These are phyloP conservation scores for Lactarius indigo DNA, from an alignment of 768 basidiomycete genomes.

Conservation along the genomic window DNA sequence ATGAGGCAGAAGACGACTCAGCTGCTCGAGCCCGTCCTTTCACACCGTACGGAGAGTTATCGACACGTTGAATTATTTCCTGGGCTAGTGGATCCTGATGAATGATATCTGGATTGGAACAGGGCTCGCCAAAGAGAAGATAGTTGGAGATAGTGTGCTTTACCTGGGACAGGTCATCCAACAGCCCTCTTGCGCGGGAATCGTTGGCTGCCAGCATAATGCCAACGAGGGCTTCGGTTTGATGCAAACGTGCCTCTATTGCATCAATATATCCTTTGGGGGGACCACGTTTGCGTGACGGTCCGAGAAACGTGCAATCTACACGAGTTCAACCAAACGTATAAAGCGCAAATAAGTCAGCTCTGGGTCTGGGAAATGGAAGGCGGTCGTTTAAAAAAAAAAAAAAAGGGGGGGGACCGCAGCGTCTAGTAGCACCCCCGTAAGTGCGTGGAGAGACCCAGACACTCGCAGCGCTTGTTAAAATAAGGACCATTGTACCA, in stretches of 20 bases:
- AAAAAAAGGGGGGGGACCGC: too few species aligned
- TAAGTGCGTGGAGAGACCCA: neutral
- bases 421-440: neutral
- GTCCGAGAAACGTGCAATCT: slow-evolving; percentile 78
- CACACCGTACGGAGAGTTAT: slow-evolving; percentile 73
- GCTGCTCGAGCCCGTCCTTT: slow-evolving; percentile 56
- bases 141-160: slow-evolving; percentile 6
- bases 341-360: slow-evolving; percentile 17
- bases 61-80: slow-evolving; percentile 80
- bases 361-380: slow-evolving; percentile 18
- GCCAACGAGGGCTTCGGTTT: slow-evolving; percentile 86
- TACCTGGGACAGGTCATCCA: slow-evolving; percentile 39
- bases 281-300: slow-evolving; percentile 79
- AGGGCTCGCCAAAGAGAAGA: neutral
- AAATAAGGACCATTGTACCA: neutral
- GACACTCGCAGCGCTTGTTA: slow-evolving; percentile 1
- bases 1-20: slow-evolving; percentile 28
- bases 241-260: slow-evolving; percentile 86
- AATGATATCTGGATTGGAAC: neutral
- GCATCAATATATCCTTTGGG: slow-evolving; percentile 96
- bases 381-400: neutral
- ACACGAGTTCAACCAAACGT: slow-evolving; percentile 7
- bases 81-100: slow-evolving; percentile 68
- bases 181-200: slow-evolving; percentile 36
- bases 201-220: slow-evolving; percentile 59